phyloP scores from a whole-genome alignment of 345 rosid species.

The Eucalyptus curtisii region DNA sequence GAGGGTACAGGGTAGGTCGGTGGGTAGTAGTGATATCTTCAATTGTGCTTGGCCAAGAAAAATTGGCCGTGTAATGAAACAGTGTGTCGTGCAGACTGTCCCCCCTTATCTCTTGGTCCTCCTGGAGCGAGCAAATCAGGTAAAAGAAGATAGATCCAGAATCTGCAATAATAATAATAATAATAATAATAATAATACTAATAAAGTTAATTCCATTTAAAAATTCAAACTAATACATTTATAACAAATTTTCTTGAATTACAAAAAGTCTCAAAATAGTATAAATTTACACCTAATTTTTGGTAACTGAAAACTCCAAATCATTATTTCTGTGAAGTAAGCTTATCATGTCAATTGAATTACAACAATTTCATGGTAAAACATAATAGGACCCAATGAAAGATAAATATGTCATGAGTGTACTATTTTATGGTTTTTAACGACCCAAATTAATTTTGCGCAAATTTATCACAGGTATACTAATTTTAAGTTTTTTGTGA shows the following conservation, averaged over 20 bases:
- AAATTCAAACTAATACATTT: no score
- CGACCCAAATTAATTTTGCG: rapidly evolving
- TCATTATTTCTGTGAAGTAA: rapidly evolving
- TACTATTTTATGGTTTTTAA: no score
- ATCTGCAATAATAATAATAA: background rate
- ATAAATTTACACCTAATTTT: no score
- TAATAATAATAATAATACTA: no score
- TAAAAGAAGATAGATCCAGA: background rate
- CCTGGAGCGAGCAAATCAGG: background rate
- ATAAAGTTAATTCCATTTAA: no score
- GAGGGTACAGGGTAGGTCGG: background rate
- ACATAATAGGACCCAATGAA: rapidly evolving
- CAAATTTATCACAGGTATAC: no score
- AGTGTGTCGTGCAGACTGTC: background rate
- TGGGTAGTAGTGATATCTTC: background rate
- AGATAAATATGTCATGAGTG: no score
- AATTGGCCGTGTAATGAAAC: background rate
- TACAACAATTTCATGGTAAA: no score
- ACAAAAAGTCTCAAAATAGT: no score
- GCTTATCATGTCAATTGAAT: no score
- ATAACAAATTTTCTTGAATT: rapidly evolving
- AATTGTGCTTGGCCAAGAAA: background rate
- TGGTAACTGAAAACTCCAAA: background rate
- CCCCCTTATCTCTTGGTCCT: background rate
- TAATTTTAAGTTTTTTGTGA: rapidly evolving